Conservation (phyloP, 345 rosid genomes). For the Euclidium syriacum region DNA sequence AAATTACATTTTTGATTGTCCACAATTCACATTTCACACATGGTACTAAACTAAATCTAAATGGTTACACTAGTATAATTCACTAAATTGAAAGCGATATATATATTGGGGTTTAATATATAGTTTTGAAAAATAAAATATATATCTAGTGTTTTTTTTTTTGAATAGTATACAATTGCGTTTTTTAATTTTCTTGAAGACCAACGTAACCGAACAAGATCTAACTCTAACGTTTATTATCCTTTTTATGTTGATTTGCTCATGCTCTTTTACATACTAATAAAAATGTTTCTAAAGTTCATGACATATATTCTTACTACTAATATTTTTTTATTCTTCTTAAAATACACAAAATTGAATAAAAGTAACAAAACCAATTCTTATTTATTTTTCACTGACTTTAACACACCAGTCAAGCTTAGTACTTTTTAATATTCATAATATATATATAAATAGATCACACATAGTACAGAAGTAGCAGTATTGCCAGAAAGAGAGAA, state of each 20-base stretch:
- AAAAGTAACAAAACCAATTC: not conserved
- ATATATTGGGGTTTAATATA: too few species aligned
- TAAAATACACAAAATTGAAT: not conserved
- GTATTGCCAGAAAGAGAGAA: constrained; percentile 19
- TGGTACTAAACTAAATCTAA: too few species aligned
- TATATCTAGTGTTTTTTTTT: too few species aligned
- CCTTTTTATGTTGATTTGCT: not conserved
- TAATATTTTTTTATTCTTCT: not conserved
- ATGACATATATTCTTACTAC: not conserved
- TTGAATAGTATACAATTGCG: too few species aligned
- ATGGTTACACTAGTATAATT: too few species aligned
- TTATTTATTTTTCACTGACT: not conserved
- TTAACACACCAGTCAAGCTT: constrained; percentile 11
- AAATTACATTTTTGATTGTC: too few species aligned
- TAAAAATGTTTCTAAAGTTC: not conserved
- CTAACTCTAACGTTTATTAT: not conserved
- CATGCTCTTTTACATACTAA: not conserved
- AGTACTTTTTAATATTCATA: not conserved
- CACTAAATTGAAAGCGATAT: too few species aligned
- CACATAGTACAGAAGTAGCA: constrained; percentile 21
- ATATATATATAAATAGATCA: not conserved
- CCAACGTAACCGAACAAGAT: not conserved
- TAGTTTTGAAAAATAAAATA: too few species aligned
- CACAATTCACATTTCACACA: too few species aligned
- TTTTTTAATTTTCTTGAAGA: not conserved